These are phyloP conservation scores for Mortierella sp. DNA, from an alignment of 371 early-diverging fungal species.

Conservation along the genomic window DNA sequence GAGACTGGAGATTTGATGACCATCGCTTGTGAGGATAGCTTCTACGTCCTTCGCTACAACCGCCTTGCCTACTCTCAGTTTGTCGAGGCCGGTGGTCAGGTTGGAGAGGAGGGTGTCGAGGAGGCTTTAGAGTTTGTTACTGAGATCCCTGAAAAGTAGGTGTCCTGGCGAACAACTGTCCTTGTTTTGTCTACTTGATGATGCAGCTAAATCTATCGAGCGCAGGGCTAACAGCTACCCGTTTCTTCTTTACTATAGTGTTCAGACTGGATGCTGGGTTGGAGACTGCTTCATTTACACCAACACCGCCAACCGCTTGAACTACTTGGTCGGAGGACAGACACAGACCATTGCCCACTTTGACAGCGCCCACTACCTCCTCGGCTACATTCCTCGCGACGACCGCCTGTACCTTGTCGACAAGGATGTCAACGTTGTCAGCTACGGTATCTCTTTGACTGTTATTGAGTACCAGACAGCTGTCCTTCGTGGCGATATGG, in stretches of 20 bases:
- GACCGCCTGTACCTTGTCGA: conserved; percentile 95
- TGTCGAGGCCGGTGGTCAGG: conserved; percentile 78
- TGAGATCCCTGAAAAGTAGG: conserved; percentile 85
- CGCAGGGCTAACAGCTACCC: not conserved
- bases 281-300: conserved; percentile 99
- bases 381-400: conserved; percentile 95
- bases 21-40: conserved; percentile 92
- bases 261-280: conserved; percentile 96
- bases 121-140: conserved; percentile 96
- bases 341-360: conserved; percentile 95
- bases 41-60: conserved; percentile 93
- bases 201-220: conserved; percentile 3
- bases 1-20: conserved; percentile 94
- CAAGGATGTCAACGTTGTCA: conserved; percentile 91
- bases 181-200: not conserved
- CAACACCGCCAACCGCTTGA: conserved; percentile 89
- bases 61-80: conserved; percentile 84
- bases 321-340: conserved; percentile 95
- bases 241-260: conserved; percentile 58
- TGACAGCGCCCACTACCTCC: conserved; percentile 89
- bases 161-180: too few relatives aligned
- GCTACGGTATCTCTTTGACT: conserved; percentile 90
- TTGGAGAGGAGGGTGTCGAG: conserved; percentile 96
- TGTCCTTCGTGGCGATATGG: conserved; percentile 92
- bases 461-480: conserved; percentile 98